Base-by-base conservation (phyloP, 805 yeast genomes). In the Pichia scutulata region DNA sequence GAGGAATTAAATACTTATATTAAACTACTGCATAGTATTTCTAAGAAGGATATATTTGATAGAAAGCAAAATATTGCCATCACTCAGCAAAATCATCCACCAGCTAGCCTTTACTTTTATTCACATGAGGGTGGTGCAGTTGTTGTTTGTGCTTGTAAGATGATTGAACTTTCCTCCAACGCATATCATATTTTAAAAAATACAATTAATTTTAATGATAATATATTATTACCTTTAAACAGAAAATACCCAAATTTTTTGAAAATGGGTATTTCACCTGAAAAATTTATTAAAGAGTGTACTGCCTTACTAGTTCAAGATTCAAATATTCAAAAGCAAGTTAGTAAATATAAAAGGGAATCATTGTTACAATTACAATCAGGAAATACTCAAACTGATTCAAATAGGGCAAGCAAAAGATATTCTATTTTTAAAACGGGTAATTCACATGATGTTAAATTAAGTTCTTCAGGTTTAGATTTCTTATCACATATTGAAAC, bases 221-320 rank as follows among this genome's bases (percentile, higher is more conserved):
- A 84, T 55, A 82, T 83, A 62, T 76, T 75, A 57, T 67, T 85
- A 43, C 76, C 80, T 22, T 63, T 70, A 1, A 81, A 79, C 41
- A 74, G 89, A 59, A 70, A 78, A 21, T 86, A 84, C 60, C 84
- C 88, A 1, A 85, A 86, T 62, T 84, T 84, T 55, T 65, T 74
- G 10, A 64, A 63, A 24, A 76, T 81, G 64, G 73, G 75, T 52
- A 73, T 86, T 3, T 74, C 81, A 7, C 81, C 89, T 0, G 76
- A 73, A 9, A 74, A 73, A 9, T 85, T 86, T 63, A 76, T 85
- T 28, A 73, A 71, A 49, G 73, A 72, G 50, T 83, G 89, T 56
- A 77, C 89, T 0, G 63, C 69, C 44, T 88, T 86, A 0, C 68
- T 84, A 44, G 74, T 76, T n/a, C 74, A 74, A 28, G 66, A 65